Conservation (phyloP, 2,329 filamentous ascomycete species). For the Trichocomaceae sp. region DNA sequence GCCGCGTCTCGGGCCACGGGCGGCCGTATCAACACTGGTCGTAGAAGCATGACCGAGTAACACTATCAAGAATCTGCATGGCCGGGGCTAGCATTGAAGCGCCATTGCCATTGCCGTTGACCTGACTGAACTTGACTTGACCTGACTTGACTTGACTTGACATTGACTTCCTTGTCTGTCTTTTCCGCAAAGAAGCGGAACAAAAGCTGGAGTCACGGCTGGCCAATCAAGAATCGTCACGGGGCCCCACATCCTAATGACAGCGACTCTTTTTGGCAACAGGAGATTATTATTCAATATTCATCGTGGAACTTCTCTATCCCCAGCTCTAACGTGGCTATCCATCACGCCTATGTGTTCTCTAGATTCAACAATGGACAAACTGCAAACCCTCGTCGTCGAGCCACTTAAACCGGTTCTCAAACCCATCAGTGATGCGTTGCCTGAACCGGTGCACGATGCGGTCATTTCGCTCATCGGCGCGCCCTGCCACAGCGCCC, state of each 20-base stretch:
- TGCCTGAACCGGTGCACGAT: slow-evolving; percentile 68
- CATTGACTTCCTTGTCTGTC: background rate
- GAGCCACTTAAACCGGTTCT: slow-evolving; percentile 45
- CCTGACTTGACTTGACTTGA: too few species aligned
- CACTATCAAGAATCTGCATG: background rate
- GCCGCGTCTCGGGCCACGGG: slow-evolving; percentile 25
- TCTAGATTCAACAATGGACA: slow-evolving; percentile 29
- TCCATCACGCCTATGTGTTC: background rate
- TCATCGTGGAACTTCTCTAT: background rate
- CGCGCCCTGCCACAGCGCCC: slow-evolving; percentile 72
- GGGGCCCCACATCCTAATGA: background rate
- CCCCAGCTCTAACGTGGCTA: background rate
- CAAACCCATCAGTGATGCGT: slow-evolving; percentile 62
- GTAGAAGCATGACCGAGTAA: slow-evolving; percentile 28
- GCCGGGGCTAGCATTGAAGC: background rate
- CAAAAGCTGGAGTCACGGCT: background rate
- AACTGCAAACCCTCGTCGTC: slow-evolving; percentile 35
- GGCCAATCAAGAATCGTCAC: slow-evolving; percentile 1
- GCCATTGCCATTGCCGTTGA: background rate
- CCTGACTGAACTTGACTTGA: too few species aligned
- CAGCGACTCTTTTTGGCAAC: background rate
- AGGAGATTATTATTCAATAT: background rate
- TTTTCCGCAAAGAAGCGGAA: slow-evolving; percentile 2
- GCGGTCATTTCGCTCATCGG: slow-evolving; percentile 75
- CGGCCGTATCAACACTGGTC: slow-evolving; percentile 30